Conservation (phyloP, 2,329 filamentous ascomycete genomes). For the Botryotinia calthae region DNA sequence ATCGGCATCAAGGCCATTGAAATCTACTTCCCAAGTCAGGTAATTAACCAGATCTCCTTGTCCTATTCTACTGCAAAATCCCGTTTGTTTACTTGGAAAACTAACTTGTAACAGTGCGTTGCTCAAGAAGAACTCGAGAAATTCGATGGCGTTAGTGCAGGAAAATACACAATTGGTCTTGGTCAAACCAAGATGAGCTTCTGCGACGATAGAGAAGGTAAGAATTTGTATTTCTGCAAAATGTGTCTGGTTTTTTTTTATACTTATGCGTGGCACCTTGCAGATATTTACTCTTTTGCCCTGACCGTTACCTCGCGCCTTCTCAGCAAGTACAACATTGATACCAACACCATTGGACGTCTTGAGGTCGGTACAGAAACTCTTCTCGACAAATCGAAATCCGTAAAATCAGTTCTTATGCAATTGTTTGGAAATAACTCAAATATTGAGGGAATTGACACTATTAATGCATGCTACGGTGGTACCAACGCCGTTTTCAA, state of each 20-base stretch:
- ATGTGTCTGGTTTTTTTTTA: conserved; percentile 13
- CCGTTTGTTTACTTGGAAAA: background rate
- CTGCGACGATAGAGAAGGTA: conserved; percentile 85
- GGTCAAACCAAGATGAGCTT: conserved; percentile 92
- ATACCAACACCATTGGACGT: conserved; percentile 72
- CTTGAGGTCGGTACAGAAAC: conserved; percentile 86
- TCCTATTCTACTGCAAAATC: background rate
- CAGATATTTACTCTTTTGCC: conserved; percentile 85
- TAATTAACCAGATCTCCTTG: conserved; percentile 45
- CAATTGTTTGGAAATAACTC: conserved; percentile 81
- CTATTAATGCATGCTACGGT: conserved; percentile 82
- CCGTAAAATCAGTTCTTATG: conserved; percentile 85
- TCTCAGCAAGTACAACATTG: conserved; percentile 79
- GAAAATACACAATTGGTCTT: conserved; percentile 89
- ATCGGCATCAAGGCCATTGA: conserved; percentile 93
- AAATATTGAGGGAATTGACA: conserved; percentile 81
- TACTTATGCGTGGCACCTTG: conserved; percentile 6
- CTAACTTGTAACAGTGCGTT: conserved; percentile 62
- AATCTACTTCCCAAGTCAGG: conserved; percentile 84
- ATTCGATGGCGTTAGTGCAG: conserved; percentile 77
- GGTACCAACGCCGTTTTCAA: conserved; percentile 85
- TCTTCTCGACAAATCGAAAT: conserved; percentile 85
- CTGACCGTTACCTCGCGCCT: conserved; percentile 76
- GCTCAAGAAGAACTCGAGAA: conserved; percentile 81
- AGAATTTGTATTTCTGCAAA: background rate